phyloP scores from a whole-genome alignment of 2,329 filamentous ascomycete genomes.

The Xylaria digitata region DNA sequence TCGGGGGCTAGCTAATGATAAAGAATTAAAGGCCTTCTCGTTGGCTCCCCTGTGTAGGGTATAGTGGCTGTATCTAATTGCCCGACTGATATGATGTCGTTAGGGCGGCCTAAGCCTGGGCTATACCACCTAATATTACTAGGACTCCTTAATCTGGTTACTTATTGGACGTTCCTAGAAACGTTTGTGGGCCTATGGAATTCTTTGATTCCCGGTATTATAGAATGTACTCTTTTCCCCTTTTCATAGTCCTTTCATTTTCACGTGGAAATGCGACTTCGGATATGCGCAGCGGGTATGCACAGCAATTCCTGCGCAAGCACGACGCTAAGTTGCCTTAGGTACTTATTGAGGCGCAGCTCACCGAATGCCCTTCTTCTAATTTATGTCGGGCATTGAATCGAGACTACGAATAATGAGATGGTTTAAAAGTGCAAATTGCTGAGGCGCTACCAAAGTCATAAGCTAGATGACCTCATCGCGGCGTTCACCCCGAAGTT shows the following conservation, averaged over 20 bases:
- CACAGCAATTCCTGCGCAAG: neutral
- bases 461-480: too few relatives aligned
- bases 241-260: neutral
- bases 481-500: too few relatives aligned
- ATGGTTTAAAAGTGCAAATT: neutral
- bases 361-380: neutral
- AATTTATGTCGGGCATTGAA: constrained; percentile 1
- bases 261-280: neutral
- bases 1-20: neutral
- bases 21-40: neutral
- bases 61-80: constrained; percentile 16
- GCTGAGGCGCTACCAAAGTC: too few relatives aligned
- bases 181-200: neutral
- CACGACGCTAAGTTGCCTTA: neutral
- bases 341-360: constrained; percentile 2
- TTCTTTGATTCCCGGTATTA: neutral
- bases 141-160: neutral
- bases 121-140: neutral
- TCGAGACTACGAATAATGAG: neutral
- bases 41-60: neutral
- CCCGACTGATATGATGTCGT: constrained; percentile 10
- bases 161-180: neutral
- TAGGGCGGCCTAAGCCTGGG: neutral
- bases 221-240: neutral
- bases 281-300: neutral